phyloP scores from a whole-genome alignment of 1,139 yeast species.

The Zygotorulaspora mrakii region DNA sequence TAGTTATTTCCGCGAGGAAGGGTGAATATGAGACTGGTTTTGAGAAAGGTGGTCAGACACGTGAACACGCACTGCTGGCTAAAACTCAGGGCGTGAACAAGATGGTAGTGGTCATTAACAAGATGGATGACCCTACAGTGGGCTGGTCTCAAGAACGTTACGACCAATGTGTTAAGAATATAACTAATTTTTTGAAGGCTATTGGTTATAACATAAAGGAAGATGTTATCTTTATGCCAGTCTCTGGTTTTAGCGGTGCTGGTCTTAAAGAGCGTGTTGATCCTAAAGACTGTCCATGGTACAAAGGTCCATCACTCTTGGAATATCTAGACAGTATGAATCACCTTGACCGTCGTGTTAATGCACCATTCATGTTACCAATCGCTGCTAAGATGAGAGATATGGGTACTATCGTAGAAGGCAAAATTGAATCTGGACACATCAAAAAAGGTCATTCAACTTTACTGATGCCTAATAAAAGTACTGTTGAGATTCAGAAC shows the following conservation, averaged over 20 bases:
- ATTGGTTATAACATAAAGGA: conserved; percentile 82
- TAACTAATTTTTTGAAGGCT: conserved; percentile 74
- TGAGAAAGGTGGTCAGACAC: conserved; percentile 90
- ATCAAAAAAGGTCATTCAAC: conserved; percentile 73
- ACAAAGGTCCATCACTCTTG: conserved; percentile 83
- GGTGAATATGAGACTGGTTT: conserved; percentile 97
- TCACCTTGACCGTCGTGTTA: conserved; percentile 77
- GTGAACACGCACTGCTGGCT: conserved; percentile 89
- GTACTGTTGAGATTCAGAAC: conserved; percentile 74
- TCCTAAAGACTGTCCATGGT: conserved; percentile 81
- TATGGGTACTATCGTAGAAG: conserved; percentile 95
- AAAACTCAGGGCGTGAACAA: conserved; percentile 88
- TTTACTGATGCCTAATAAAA: conserved; percentile 88
- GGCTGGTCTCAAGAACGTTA: conserved; percentile 94
- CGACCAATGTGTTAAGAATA: conserved; percentile 87
- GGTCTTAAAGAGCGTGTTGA: conserved; percentile 86
- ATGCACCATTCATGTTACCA: conserved; percentile 97
- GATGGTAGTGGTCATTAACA: conserved; percentile 88
- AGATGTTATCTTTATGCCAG: conserved; percentile 91
- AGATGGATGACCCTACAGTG: conserved; percentile 98
- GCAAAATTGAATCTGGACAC: conserved; percentile 95
- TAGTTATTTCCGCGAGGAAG: conserved; percentile 84
- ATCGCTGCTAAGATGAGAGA: conserved; percentile 92
- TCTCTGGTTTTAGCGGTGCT: conserved; percentile 96
- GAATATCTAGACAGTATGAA: conserved; percentile 84